Base-by-base conservation (phyloP, 2,329 filamentous ascomycete species). In the Fusarium chuoi region DNA sequence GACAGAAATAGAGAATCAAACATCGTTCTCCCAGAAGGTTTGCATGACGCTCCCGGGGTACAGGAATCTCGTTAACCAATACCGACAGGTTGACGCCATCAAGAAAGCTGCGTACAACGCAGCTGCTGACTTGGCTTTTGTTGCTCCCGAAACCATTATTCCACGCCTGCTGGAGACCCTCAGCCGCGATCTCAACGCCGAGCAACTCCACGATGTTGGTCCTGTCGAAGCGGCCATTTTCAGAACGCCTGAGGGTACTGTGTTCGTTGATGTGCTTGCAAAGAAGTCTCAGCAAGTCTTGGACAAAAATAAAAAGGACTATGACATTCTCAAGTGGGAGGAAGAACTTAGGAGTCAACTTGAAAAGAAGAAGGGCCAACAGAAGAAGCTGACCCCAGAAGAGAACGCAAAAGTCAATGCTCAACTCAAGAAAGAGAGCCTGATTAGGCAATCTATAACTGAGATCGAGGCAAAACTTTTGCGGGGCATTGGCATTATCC, bases 281-380 rank as follows among this genome's bases (percentile, higher is more conserved):
- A 95, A 94, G 80, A 97, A 97, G 80, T 86, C 91, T 3, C 90
- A 90, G 66, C 89, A 89, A 69, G 85, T 87, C 42, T 84, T 92
- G 5, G 92, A 95, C 83, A 98, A 98, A 84, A 98, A 94, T 78
- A 92, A 90, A 55, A 98, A 97, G 81, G 96, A 98, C 80, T 98
- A 98, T 78, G 94, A 99, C 77, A 97, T 94, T 3, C 83, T 98
- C 45, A 98, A 98, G 82, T 99, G 97, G 96, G 96, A 99, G 82
- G 93, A 96, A 81, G 96, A 99, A 73, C 87, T 99, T 13, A 89
- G 95, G 65, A 88, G 90, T 44, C 94, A 98, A 77, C 84, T 99
- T 45, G 95, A 95, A n/a, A 89, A 94, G 80, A 99, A 98, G 86
- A 98, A 96, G 82, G 96, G 96, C 3, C 90, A 93, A 68, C 91